A percentile compares a stretch with the other conserved stretches of the same genome.
phyloP scores from a whole-genome alignment of 176 grass and related monocot genomes.

The Phoenix dactylifera region DNA sequence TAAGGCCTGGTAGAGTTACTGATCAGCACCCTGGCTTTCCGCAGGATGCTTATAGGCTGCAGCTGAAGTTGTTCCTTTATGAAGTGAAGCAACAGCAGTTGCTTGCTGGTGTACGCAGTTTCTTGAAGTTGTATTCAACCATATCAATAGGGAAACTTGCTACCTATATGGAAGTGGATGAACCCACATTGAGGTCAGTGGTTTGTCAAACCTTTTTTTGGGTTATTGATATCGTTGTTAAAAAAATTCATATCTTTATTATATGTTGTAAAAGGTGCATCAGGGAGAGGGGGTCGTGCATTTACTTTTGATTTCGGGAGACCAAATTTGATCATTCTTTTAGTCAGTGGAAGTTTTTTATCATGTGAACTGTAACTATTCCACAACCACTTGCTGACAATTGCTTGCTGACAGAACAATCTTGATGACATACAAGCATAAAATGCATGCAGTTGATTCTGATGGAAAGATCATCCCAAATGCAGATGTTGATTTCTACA shows the following conservation, averaged over 20 bases:
- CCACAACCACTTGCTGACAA: neutral
- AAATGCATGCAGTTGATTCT: slow-evolving; percentile 87
- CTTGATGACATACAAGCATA: slow-evolving; percentile 95
- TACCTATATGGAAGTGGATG: slow-evolving; percentile 91
- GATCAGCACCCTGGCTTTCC: neutral
- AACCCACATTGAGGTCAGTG: slow-evolving; percentile 67
- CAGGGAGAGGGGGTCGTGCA: too few species aligned
- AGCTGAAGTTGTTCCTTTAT: slow-evolving; percentile 93
- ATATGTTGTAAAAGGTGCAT: too few species aligned
- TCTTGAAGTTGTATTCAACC: slow-evolving; percentile 81
- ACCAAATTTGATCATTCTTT: too few species aligned
- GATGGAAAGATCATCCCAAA: slow-evolving; percentile 82
- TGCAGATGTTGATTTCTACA: slow-evolving; percentile 88
- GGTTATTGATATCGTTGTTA: too few species aligned
- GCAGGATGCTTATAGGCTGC: slow-evolving; percentile 94
- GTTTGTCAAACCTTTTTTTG: too few species aligned
- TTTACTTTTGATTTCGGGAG: too few species aligned
- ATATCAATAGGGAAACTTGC: slow-evolving; percentile 87
- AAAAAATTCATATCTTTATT: too few species aligned
- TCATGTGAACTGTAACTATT: neutral
- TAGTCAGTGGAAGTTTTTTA: neutral
- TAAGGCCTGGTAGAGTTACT: too few species aligned
- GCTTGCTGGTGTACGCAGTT: slow-evolving; percentile 71
- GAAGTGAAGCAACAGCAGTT: slow-evolving; percentile 98
- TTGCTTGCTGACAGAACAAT: slow-evolving; percentile 56